These are phyloP conservation scores for Apiospora hydei DNA, from an alignment of 2,329 filamentous ascomycete genomes.

Conservation along the genomic window DNA sequence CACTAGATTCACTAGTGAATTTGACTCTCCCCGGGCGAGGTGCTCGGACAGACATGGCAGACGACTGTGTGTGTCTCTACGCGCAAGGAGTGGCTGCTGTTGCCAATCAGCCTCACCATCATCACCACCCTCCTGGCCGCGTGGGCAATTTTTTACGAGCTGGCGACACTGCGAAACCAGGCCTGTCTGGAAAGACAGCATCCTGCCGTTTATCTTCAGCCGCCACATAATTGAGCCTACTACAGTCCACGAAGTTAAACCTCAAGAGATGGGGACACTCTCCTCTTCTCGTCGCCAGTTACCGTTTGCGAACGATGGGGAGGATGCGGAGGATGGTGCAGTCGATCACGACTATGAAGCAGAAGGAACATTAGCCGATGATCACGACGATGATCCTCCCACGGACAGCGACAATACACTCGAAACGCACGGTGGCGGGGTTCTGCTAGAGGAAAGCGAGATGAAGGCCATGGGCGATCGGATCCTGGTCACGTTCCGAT, in stretches of 20 bases:
- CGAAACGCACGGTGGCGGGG: neutral
- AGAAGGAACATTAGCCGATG: neutral
- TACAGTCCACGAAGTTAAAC: neutral
- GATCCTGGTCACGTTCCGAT: neutral
- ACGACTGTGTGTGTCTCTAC: neutral
- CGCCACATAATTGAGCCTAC: neutral
- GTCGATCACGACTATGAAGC: neutral
- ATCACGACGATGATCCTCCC: neutral
- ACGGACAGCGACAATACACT: neutral
- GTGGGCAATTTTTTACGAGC: neutral
- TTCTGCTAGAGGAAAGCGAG: neutral
- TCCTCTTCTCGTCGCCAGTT: neutral
- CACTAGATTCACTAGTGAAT: too few species aligned
- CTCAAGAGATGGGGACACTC: too few species aligned
- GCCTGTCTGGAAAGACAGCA: slow-evolving; percentile 17
- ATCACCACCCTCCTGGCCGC: neutral
- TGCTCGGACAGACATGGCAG: neutral
- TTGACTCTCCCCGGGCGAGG: neutral
- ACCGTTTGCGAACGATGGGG: neutral
- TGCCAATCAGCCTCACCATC: neutral
- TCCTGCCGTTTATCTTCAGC: neutral
- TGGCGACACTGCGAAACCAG: slow-evolving; percentile 2
- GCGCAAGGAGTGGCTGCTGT: neutral
- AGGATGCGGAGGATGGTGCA: too few species aligned
- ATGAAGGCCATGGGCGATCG: neutral